Evolutionary conservation across 2,329 filamentous ascomycete genomes (phyloP), one percentile per base, ranked within the genome.

Genomic region (Botryotinia globosa): DNA sequence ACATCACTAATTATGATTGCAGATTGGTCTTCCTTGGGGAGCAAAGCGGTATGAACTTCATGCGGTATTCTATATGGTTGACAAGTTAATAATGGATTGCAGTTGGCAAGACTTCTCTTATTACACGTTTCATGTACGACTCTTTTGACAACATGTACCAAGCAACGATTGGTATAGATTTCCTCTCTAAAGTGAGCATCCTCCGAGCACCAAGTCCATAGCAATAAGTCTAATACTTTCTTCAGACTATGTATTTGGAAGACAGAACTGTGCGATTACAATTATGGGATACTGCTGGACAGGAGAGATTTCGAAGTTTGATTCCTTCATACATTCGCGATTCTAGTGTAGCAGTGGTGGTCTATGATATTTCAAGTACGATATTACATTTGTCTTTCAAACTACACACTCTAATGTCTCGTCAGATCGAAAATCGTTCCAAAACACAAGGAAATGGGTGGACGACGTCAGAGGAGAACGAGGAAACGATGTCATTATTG

Each of bases 61-160:
- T 71, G 54, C 71, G 64, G 22, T 32, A 54, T 45, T 16, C 18
- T 59, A 14, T 72, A 48, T 45, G 48, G 32, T 25, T 66, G 29
- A 44, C 48, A 63, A 63, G 56, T 76, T 80, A 69, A 78, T 74
- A 56, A 58, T 65, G 59, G n/a, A 64, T 66, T 66, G 75, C 82
- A 98, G 96, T 99, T 80, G 96, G 96, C 82, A 99, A 99, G 86
- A 99, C 96, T 45, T 99, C 96, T 75, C 86, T 99, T 79, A 99
- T 99, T 83, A 99, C 96, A 77, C 91, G 96, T 77, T 99, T 99
- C 87, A 99, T 99, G 96, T 99, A 99, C 87, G 96, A 99, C 84
- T 98, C 96, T 65, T 99, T 99, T 87, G 96, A 99, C 87, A 98
- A 97, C 85, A 98, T 95, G 87, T 99, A 99, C 85, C 96, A 99